Evolutionary conservation across 73 alveolate species (phyloP), one percentile per base, ranked within the genome.

Genomic region (Vitrella brassicaformis): DNA sequence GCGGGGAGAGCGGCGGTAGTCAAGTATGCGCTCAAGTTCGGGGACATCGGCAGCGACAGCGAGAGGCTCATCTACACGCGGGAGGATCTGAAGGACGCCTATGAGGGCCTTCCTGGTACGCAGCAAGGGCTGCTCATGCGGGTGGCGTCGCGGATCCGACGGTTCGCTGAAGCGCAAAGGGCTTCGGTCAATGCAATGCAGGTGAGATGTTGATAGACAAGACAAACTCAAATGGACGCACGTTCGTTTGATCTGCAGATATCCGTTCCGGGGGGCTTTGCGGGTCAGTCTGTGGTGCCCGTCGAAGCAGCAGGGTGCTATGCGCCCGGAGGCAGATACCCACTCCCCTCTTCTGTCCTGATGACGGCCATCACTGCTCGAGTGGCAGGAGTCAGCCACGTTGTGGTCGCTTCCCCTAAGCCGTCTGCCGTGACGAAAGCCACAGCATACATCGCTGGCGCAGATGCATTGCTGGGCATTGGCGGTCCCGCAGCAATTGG

Each of bases 361-460:
- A 56, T 56, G 69, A 56, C 69, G 26, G 69, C 69, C 1, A 22
- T 18, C 69, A 56, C 69, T 8, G 69, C 69, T 4, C 1, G 69
- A 25, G 69, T n/a, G 28, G 69, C 69, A 8, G 69, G 69, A 8
- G 69, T 56, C 69, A n/a, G 28, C 28, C 69, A 56, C 27, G 69
- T 56, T 8, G 1, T 8, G 26, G 69, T 56, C 10, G 69, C 69
- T n/a, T 10, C 29, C 30, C 69, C 69, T 8, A 8, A 25, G 28
- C 69, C 69, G 1, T 8, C 69, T 1, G 30, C 1, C 10, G 69
- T 56, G 29, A 56, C 69, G 27, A 56, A 22, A 56, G 69, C 69
- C 28, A n/a, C 69, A 1, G 69, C 69, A 8, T 56, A 56, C 28
- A n/a, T 56, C 69, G 25, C 69, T 4, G 69, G 69, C 9, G 69